Evolutionary conservation across 2,329 filamentous ascomycete genomes (phyloP).

Genomic region (Gaeumannomyces tritici): DNA sequence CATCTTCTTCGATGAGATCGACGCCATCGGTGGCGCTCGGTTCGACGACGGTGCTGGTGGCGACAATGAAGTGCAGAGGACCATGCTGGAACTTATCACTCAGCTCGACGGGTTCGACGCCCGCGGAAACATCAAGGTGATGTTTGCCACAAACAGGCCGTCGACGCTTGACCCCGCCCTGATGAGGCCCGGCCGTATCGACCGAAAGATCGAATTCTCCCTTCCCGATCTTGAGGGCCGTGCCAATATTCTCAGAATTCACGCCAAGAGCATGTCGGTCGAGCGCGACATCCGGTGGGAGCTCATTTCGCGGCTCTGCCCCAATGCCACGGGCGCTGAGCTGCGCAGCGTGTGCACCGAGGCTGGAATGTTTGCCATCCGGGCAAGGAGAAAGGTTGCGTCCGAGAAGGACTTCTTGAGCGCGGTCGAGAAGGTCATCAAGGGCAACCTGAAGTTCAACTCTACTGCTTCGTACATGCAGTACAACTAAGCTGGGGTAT

Average conservation of each 20-base stretch:
- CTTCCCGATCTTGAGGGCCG: constrained; percentile 94
- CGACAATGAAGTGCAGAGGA: constrained; percentile 95
- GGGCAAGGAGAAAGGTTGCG: constrained; percentile 89
- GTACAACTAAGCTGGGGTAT: constrained; percentile 65
- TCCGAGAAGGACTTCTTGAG: constrained; percentile 98
- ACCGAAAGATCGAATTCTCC: constrained; percentile 98
- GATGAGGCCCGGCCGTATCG: constrained; percentile 94
- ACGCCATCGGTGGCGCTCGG: constrained; percentile 96
- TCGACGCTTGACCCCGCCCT: constrained; percentile 92
- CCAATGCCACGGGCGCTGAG: constrained; percentile 94
- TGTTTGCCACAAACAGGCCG: constrained; percentile 99
- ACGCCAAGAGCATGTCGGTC: constrained; percentile 99
- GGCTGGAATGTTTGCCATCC: constrained; percentile 96
- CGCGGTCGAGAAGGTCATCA: constrained; percentile 98
- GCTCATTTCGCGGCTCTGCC: constrained; percentile 91
- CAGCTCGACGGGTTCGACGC: constrained; percentile 98
- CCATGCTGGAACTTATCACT: constrained; percentile 96
- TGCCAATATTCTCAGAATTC: constrained; percentile 94
- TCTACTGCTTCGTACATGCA: constrained; percentile 97
- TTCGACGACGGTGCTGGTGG: constrained; percentile 97
- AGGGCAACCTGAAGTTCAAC: constrained; percentile 99
- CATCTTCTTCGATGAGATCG: constrained; percentile 99
- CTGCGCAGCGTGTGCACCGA: constrained; percentile 94
- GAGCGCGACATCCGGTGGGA: constrained; percentile 99
- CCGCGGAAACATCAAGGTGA: constrained; percentile 96